Evolutionary conservation across 768 basidiomycete genomes (phyloP), one percentile per base, ranked within the genome.

Genomic region (Pleurotus giganteus): DNA sequence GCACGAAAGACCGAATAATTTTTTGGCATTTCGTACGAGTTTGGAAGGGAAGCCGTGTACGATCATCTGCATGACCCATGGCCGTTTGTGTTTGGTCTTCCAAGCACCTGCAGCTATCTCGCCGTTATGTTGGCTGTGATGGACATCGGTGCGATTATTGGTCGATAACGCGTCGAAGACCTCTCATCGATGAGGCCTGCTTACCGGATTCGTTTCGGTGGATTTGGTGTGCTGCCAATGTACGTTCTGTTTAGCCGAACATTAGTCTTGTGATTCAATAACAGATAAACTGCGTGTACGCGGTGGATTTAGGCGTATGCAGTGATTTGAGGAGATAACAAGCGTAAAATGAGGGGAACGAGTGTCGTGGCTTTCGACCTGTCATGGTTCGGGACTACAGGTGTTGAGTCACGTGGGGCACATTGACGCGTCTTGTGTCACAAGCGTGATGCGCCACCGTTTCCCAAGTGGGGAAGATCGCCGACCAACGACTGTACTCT

Each of bases 21-120:
- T 4, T 12, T 19, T 47, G 28, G 45, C 13, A 15, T 4, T 41
- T 56, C 69, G 36, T 56, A 77, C 78, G 41, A 79, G 67, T 65
- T 82, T 84, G 54, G 86, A 89, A 0, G 90, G 89, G 61, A 94
- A 92, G 4, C 91, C 91, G 64, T 89, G 79, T 1, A 92, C 85
- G 32, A 92, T 85, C 85, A 92, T 86, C 56, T 87, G 84, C 89
- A 94, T 91, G 9, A 83, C 77, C 90, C 89, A 92, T 37, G 88
- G 88, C 23, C 87, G 67, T 43, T 79, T 78, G 23, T 71, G 60
- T 41, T 69, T 70, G 0, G 90, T 92, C 67, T 81, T 87, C 68
- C 73, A 76, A 8, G 89, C 91, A 15, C 91, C 91, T 62, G 82
- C 80, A 0, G 77, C 70, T 53, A 91, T 67, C 66, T 88, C 83